Evolutionary conservation across 371 early-diverging fungal genomes (phyloP), one percentile per base, ranked within the genome.

Genomic region (Rhizopus sp.): DNA sequence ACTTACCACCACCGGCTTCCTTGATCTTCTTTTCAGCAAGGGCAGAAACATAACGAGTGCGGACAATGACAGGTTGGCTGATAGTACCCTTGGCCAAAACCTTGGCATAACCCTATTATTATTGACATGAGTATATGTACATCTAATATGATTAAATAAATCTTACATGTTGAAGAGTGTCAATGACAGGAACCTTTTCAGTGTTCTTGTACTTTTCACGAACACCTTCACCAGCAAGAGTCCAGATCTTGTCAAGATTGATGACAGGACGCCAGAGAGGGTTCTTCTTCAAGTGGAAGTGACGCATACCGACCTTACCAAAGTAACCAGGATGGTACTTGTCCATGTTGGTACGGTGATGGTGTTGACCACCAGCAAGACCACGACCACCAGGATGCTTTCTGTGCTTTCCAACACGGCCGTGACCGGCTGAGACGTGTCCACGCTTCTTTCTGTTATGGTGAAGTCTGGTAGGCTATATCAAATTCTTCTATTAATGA

Each of bases 321-420:
- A 98, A 99, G 93, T 97, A 98, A 82, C 99, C 99, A 68, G 99
- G 99, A 87, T 99, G 99, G 93, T 94, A 99, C 90, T 93, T 98
- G 86, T 98, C 96, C 92, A 99, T 95, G 88, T 96, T 95, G 83
- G 96, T 99, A 70, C 98, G 93, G 92, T 99, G 98, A 82, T 99
- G 99, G 83, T 97, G 97, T 79, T 93, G 89, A 88, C 99, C 99
- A 93, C 99, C 99, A 83, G 99, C 98, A 75, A 94, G 86, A 95
- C 99, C 99, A 81, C 99, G 91, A 91, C 99, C 99, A 80, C 99
- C 99, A 71, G 99, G 97, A 82, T 99, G 99, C 90, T 99, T 99
- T 76, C 99, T 90, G 92, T 99, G 99, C 91, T 99, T 99, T 65
- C 98, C 90, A 73, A 93, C 83, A 82, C 93, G 91, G 85, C 93